Conservation (phyloP, 2,329 filamentous ascomycete genomes). For the Aspergillus sp. region DNA sequence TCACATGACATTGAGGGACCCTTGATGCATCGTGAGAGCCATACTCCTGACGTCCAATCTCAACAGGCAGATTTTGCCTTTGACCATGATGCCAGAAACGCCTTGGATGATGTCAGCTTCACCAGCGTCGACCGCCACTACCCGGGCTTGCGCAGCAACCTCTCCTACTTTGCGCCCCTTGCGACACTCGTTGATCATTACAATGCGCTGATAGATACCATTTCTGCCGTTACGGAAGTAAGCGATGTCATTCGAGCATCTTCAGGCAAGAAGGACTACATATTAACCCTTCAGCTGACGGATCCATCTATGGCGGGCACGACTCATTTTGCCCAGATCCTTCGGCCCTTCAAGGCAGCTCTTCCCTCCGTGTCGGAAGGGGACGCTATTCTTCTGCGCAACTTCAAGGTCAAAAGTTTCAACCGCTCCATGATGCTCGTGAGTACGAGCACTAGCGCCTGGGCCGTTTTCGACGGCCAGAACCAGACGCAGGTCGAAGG, state of each 20-base stretch:
- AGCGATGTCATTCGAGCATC: slow-evolving; percentile 33
- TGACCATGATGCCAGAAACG: slow-evolving; percentile 7
- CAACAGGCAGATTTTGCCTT: slow-evolving; percentile 11
- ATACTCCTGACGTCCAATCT: background rate
- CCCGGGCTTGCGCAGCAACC: slow-evolving; percentile 39
- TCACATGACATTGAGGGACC: background rate
- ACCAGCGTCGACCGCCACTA: slow-evolving; percentile 27
- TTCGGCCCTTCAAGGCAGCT: slow-evolving; percentile 38
- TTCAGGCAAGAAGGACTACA: slow-evolving; percentile 41
- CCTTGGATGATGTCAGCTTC: slow-evolving; percentile 4
- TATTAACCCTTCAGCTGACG: slow-evolving; percentile 42
- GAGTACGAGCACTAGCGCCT: slow-evolving; percentile 44
- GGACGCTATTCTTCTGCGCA: slow-evolving; percentile 45
- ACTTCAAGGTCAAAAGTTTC: slow-evolving; percentile 46
- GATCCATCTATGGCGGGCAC: slow-evolving; percentile 45
- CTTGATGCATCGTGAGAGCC: background rate
- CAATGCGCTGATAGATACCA: slow-evolving; percentile 40
- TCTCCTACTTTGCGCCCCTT: slow-evolving; percentile 46
- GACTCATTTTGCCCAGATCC: slow-evolving; percentile 41
- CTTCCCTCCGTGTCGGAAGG: slow-evolving; percentile 41
- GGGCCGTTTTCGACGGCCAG: slow-evolving; percentile 45
- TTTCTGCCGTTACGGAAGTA: slow-evolving; percentile 40
- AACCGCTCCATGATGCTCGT: slow-evolving; percentile 42
- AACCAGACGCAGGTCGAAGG: slow-evolving; percentile 33
- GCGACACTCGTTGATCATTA: slow-evolving; percentile 45